Percentiles rank a stretch among this genome's conserved stretches.
Evolutionary conservation across 2,329 filamentous ascomycete genomes (phyloP).

Genomic region (Samsoniella hepiali): DNA sequence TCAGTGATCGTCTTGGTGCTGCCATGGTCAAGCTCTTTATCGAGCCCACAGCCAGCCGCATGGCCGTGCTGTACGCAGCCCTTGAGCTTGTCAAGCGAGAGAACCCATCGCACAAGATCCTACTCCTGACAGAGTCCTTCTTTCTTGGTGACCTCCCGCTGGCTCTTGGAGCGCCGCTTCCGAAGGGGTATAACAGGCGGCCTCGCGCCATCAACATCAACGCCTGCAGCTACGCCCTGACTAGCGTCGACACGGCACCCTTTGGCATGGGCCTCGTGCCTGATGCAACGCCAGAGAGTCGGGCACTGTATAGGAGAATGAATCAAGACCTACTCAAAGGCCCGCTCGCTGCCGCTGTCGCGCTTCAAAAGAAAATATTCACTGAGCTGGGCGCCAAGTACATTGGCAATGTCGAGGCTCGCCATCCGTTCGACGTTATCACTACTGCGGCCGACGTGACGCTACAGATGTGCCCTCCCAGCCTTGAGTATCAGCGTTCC

Average conservation of each 20-base stretch:
- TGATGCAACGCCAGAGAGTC: slow-evolving; percentile 35
- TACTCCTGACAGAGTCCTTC: slow-evolving; percentile 42
- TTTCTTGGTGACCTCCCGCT: slow-evolving; percentile 39
- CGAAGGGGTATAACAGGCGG: slow-evolving; percentile 33
- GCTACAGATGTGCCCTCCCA: slow-evolving; percentile 38
- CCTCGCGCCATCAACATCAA: slow-evolving; percentile 40
- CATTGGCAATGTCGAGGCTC: slow-evolving; percentile 30
- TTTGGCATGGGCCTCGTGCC: slow-evolving; percentile 39
- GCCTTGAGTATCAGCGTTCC: slow-evolving; percentile 38
- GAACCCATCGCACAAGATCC: slow-evolving; percentile 35
- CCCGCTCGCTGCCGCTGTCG: background rate
- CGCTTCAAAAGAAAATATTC: background rate
- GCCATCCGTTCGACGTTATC: slow-evolving; percentile 28
- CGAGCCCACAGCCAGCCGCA: slow-evolving; percentile 33
- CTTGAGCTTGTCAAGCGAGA: slow-evolving; percentile 33
- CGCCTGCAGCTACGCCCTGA: slow-evolving; percentile 34
- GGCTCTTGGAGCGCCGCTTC: slow-evolving; percentile 36
- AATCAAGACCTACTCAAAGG: background rate
- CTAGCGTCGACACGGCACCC: slow-evolving; percentile 38
- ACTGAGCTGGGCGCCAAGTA: background rate
- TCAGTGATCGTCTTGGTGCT: background rate
- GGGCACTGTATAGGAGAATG: slow-evolving; percentile 32
- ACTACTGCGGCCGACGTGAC: slow-evolving; percentile 31
- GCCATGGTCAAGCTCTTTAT: slow-evolving; percentile 26
- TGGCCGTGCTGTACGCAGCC: slow-evolving; percentile 18